Evolutionary conservation across 257 asterid genomes (phyloP), one percentile per base, ranked within the genome.

Genomic region (Echites panduratus): DNA sequence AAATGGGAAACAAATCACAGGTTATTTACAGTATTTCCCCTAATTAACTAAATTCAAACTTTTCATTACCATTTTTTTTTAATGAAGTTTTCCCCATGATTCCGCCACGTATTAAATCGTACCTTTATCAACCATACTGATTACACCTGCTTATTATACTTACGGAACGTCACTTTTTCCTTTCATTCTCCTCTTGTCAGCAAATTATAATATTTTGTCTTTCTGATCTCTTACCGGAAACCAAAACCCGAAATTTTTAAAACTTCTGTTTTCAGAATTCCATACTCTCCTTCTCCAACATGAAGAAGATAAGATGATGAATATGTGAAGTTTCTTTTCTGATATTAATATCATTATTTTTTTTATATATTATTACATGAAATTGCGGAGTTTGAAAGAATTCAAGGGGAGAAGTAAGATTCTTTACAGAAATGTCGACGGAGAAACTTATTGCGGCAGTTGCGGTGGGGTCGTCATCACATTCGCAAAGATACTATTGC

Each of bases 391-490:
- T 52, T 56, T 53, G 10, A 19, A 24, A 47, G 49, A 22, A 66
- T n/a, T n/a, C n/a, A n/a, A n/a, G n/a, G n/a, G n/a, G n/a, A n/a
- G n/a, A n/a, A n/a, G n/a, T n/a, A n/a, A n/a, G n/a, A n/a, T n/a
- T n/a, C n/a, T n/a, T n/a, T n/a, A n/a, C n/a, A n/a, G 75, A 9
- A 80, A 93, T 91, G 98, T 88, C 84, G 87, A 81, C 86, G 80
- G 97, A 91, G 81, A 88, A 84, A 74, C 88, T 91, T 13, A 79
- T 90, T 71, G 85, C 81, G 58, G 56, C 20, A 48, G 27, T 84
- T 35, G 62, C 89, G 70, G 88, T 80, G 62, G 24, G 76, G 52
- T 86, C 86, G 16, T 80, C 95, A 71, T 78, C 83, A n/a, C 90
- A 82, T 64, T 90, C 96, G 56, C 73, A 84, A 71, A 84, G 84